A percentile compares a stretch with the other conserved stretches of the same genome.
Evolutionary conservation across 176 grass and related monocot genomes (phyloP).

Genomic region (Ensete glaucum): DNA sequence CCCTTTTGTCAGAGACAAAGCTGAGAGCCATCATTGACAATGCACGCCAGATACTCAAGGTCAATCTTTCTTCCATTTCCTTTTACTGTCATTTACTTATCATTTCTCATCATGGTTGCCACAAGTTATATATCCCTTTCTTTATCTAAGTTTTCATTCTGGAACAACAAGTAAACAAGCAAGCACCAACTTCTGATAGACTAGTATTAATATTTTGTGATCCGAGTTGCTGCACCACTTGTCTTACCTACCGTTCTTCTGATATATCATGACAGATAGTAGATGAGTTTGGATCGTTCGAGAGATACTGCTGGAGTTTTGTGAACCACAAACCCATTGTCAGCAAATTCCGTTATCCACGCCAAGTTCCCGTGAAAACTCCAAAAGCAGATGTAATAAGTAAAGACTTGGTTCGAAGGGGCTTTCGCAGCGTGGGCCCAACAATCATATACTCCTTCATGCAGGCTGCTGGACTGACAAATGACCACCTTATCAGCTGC

Average conservation of each 20-base stretch:
- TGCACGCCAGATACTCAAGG: constrained; percentile 15
- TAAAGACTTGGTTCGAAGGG: constrained; percentile 79
- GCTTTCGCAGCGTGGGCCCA: constrained; percentile 66
- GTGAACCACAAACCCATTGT: constrained; percentile 65
- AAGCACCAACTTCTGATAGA: too few relatives aligned
- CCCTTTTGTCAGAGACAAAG: constrained; percentile 7
- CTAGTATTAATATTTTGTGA: too few relatives aligned
- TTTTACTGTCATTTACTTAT: neutral
- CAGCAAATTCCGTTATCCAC: constrained; percentile 56
- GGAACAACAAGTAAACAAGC: too few relatives aligned
- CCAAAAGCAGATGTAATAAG: constrained; percentile 88
- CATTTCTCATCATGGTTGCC: neutral
- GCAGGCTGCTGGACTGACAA: constrained; percentile 82
- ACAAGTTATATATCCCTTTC: neutral
- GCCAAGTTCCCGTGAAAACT: constrained; percentile 72
- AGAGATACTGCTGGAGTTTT: constrained; percentile 79
- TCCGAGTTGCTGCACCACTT: neutral
- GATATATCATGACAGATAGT: constrained; percentile 35
- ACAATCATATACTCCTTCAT: constrained; percentile 88
- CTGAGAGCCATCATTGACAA: constrained; percentile 15
- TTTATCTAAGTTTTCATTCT: too few relatives aligned
- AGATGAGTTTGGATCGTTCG: constrained; percentile 79
- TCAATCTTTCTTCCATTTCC: neutral
- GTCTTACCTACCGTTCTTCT: neutral
- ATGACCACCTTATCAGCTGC: constrained; percentile 77